Conservation (phyloP, 805 yeast genomes). For the Metschnikowia drakensbergensis region DNA sequence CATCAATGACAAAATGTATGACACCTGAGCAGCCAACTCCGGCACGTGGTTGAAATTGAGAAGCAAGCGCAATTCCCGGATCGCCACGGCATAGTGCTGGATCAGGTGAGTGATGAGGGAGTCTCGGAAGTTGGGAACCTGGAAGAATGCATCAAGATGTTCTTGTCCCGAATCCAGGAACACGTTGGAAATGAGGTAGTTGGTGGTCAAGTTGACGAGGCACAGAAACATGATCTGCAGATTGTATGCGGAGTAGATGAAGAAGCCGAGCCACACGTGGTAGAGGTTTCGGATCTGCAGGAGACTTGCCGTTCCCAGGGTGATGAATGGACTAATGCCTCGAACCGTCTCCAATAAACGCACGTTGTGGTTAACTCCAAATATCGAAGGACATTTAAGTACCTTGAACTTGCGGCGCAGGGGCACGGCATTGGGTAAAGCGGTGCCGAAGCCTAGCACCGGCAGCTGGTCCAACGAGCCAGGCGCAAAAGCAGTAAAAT, state of each 20-base stretch:
- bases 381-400: neutral
- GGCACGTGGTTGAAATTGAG: slow-evolving; percentile 30
- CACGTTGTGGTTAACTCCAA: slow-evolving; percentile 3
- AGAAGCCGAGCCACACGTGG: slow-evolving; percentile 32
- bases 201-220: slow-evolving; percentile 36
- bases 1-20: slow-evolving; percentile 38
- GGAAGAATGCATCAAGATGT: slow-evolving; percentile 9
- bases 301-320: slow-evolving; percentile 26
- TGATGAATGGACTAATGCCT: slow-evolving; percentile 17
- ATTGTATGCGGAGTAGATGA: slow-evolving; percentile 23
- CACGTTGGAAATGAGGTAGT: slow-evolving; percentile 32
- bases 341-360: slow-evolving; percentile 5
- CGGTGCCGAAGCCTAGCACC: neutral
- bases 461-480: neutral
- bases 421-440: slow-evolving; percentile 12
- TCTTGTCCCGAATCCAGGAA: slow-evolving; percentile 16
- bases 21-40: slow-evolving; percentile 30
- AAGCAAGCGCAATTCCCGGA: slow-evolving; percentile 28
- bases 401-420: slow-evolving; percentile 2
- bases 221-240: slow-evolving; percentile 33
- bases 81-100: slow-evolving; percentile 34
- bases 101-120: slow-evolving; percentile 30
- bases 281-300: slow-evolving; percentile 29
- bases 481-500: neutral
- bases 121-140: slow-evolving; percentile 21